Conservation (phyloP, 2,329 filamentous ascomycete genomes). For the Trichoderma sp. region DNA sequence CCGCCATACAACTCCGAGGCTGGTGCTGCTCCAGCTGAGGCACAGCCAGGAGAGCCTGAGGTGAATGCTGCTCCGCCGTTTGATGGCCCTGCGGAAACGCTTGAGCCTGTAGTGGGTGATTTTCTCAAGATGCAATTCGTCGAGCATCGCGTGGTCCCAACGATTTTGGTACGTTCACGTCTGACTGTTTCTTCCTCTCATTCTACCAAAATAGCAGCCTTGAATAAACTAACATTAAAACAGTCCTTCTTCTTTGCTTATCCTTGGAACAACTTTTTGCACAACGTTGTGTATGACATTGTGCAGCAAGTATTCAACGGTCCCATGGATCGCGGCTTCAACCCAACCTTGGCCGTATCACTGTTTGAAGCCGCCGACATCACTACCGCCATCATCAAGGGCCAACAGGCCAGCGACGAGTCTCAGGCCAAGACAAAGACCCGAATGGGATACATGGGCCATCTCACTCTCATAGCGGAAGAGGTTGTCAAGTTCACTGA, state of each 20-base stretch:
- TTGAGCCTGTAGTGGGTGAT: constrained; percentile 83
- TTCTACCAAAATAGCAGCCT: neutral
- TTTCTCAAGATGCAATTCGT: constrained; percentile 96
- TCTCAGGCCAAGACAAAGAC: constrained; percentile 83
- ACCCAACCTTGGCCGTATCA: constrained; percentile 84
- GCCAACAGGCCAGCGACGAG: constrained; percentile 83
- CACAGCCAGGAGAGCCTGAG: neutral
- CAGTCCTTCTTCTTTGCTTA: constrained; percentile 98
- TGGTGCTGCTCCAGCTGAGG: constrained; percentile 10
- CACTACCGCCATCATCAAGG: constrained; percentile 88
- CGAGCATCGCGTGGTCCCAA: constrained; percentile 89
- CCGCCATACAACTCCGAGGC: constrained; percentile 28
- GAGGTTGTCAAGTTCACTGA: constrained; percentile 99
- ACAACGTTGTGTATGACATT: constrained; percentile 98
- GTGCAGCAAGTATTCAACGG: constrained; percentile 99
- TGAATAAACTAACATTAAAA: neutral
- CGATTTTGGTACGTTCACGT: constrained; percentile 73
- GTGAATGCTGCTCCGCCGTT: constrained; percentile 23
- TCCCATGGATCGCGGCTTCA: constrained; percentile 94
- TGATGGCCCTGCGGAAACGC: constrained; percentile 24
- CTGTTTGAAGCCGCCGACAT: constrained; percentile 90
- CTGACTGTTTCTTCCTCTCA: neutral
- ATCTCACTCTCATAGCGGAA: constrained; percentile 93
- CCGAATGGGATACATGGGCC: constrained; percentile 96
- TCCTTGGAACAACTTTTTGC: constrained; percentile 98